Base-by-base conservation (phyloP, 129 eudicot species). In the Solidago caesia region DNA sequence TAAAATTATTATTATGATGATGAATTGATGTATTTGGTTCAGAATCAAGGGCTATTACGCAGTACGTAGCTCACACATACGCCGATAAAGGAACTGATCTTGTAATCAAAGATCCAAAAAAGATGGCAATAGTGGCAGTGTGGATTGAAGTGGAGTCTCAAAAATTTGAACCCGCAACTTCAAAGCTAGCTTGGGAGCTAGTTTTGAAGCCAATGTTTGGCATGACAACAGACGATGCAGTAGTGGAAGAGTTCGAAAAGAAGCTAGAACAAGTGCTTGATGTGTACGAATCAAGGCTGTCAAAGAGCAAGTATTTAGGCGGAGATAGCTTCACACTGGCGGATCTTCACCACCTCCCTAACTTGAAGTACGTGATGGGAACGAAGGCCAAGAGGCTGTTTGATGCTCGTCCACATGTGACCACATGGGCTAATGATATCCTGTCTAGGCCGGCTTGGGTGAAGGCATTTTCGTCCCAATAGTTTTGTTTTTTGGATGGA, bases 41-140 rank as follows among this genome's bases (percentile, higher is more conserved):
- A 90, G 96, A 90, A 66, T 90, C 96, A 59, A 87, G 96, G 84
- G 96, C 93, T 42, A 82, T 90, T 45, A 87, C 80, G 3, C 76
- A 74, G 7, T 84, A 86, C 87, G 59, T 90, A 10, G 85, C 96
- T 4, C 82, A 79, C 16, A 16, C 78, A 13, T 79, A 79, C 63
- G 61, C 73, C 39, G 78, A 79, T 2, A 79, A 79, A 11, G 82
- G 82, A 13, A 79, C 5, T 53, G 51, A 64, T 79, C 63, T 79
- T 12, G 72, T 79, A 58, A 29, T 79, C 62, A 33, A 65, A 12
- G 82, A 79, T 39, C 62, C 68, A 8, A 79, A 79, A 67, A 79
- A 79, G 48, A 79, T 72, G 82, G 82, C 82, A 12, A 44, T 53
- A 14, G 59, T 71, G 26, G 64, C 61, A 4, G 82, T 79, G 7